These are phyloP conservation scores for Psidium friedrichsthalianum DNA, from an alignment of 345 rosid species.

Conservation along the genomic window DNA sequence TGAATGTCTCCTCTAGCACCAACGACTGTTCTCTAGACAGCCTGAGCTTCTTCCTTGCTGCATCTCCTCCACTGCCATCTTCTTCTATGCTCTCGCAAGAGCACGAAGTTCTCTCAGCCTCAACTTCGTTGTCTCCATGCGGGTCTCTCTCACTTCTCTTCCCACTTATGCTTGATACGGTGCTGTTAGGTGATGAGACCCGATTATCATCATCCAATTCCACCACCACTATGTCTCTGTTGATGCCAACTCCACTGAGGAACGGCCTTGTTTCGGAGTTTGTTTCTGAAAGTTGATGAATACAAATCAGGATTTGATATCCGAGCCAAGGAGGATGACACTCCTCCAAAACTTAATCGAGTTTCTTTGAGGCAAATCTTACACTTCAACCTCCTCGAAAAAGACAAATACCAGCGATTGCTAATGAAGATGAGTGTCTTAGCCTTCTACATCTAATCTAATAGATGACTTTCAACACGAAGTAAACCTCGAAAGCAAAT, in stretches of 20 bases:
- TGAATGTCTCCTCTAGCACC: conserved; percentile 79
- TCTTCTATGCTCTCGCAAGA: conserved; percentile 67
- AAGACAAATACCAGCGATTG: neutral
- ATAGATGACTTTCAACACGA: neutral
- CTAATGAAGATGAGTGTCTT: neutral
- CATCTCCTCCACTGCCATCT: conserved; percentile 50
- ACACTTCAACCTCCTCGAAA: neutral
- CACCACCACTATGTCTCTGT: conserved; percentile 21
- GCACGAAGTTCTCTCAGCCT: conserved; percentile 61
- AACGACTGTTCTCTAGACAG: conserved; percentile 70
- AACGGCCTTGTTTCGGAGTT: conserved; percentile 34
- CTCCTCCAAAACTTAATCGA: neutral
- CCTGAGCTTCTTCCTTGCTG: conserved; percentile 75
- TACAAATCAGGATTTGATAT: neutral
- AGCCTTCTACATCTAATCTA: neutral
- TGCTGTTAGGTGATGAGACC: conserved; percentile 78
- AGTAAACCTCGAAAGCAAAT: neutral
- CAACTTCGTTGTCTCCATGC: conserved; percentile 33
- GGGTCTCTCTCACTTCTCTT: conserved; percentile 62
- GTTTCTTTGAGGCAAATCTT: neutral
- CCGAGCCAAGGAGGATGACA: neutral
- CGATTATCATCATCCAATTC: conserved; percentile 49
- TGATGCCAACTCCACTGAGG: conserved; percentile 10
- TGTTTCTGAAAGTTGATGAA: conserved; percentile 21
- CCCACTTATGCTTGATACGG: conserved; percentile 69